phyloP scores from a whole-genome alignment of 2,329 filamentous ascomycete genomes.

The Fulvia fulva region DNA sequence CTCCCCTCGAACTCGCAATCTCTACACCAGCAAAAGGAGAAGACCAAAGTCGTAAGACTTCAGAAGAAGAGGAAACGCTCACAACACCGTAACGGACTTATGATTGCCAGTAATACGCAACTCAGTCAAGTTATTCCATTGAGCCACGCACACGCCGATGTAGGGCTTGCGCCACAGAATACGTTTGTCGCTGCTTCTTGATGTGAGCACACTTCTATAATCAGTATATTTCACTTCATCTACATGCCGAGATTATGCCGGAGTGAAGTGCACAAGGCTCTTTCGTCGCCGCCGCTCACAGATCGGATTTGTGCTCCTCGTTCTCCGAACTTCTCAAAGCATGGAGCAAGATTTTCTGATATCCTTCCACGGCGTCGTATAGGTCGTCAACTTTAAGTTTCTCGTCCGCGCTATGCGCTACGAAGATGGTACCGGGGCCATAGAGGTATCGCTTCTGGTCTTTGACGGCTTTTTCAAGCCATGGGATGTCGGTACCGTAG shows the following conservation, averaged over 20 bases:
- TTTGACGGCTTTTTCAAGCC: constrained; percentile 57
- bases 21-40: neutral
- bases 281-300: too few relatives aligned
- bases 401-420: constrained; percentile 84
- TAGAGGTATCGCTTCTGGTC: constrained; percentile 61
- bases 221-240: neutral
- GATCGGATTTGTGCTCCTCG: neutral
- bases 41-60: neutral
- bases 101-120: neutral
- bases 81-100: neutral
- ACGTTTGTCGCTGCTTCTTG: neutral
- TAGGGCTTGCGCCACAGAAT: neutral
- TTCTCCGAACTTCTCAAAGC: constrained; percentile 5
- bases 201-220: neutral
- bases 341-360: constrained; percentile 50
- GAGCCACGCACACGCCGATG: neutral
- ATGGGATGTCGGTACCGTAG: constrained; percentile 89
- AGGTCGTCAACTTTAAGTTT: constrained; percentile 71
- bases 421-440: constrained; percentile 67
- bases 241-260: neutral
- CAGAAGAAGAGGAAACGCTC: neutral
- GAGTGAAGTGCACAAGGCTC: neutral
- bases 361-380: constrained; percentile 73
- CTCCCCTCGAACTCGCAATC: neutral
- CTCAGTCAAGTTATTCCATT: neutral